Evolutionary conservation across 1,284 basidiomycete genomes (phyloP), one percentile per base, ranked within the genome.

Genomic region (Sparassis latifolia): DNA sequence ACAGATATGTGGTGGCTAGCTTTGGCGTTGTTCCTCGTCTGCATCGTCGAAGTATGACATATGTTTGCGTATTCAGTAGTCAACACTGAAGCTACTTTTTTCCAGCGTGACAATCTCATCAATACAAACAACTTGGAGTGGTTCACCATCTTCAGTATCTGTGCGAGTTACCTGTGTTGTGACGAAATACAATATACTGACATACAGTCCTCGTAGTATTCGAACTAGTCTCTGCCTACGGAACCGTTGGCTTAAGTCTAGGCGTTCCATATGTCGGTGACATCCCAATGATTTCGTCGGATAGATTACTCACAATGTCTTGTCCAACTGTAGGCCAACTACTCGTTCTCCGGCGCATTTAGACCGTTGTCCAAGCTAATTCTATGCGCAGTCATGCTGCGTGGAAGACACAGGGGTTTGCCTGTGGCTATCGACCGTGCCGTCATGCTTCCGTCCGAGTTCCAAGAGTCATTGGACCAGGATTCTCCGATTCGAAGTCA

Each of bases 341-440:
- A 82, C 61, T 92, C 91, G 0, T 79, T 97, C 47, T 83, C 82
- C 4, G 94, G 92, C 1, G 78, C 85, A 5, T 82, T 96, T 55
- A 73, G 77, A 5, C 82, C 86, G 0, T 69, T 97, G 3, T 94
- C 92, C 0, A 98, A 97, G 68, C 75, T 98, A 28, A 84, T 97
- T 48, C 65, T 97, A 27, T 84, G 81, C 58, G 64, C 78, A 3
- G 92, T 97, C 57, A 97, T 98, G 92, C 75, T 98, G 49, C 85
- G 95, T 55, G 95, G 95, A 5, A 79, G 94, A 9, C 95, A 98
- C 68, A 83, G 96, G 44, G 92, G 92, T 37, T 70, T 93, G 3
- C 89, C 90, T 0, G 85, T 89, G 12, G 92, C 92, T 12, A 93
- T 97, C 52, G 90, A 96, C 68, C 85, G 92, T 31, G 90, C 92